Base-by-base conservation (phyloP, 2,329 filamentous ascomycete species). In the Sordariomycetes sp. region DNA sequence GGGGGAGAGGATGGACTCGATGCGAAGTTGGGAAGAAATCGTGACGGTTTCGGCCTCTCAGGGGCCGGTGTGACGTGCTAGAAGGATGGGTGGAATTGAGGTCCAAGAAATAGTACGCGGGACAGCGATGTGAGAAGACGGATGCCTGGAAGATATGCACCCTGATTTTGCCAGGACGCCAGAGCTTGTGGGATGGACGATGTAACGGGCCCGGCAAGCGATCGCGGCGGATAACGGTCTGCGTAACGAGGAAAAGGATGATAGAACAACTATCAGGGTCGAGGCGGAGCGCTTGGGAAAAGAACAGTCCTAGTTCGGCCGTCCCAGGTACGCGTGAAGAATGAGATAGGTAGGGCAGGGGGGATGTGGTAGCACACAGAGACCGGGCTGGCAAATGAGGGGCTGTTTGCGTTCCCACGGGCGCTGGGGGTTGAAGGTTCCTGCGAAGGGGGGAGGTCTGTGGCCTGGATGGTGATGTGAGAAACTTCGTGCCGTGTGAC, bases 1-100 rank as follows among this genome's bases (percentile, higher is more conserved):
- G 60, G 75, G 73, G 60, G 76, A 78, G 67, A 79, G 70, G 66
- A 80, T 79, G 54, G 76, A 78, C 66, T 78, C 71, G 61, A 79
- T 79, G 64, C 76, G 73, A 62, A 78, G 69, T 71, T 75, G 75
- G 61, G 74, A 76, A 64, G 75, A 72, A 75, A 79, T 79, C 63
- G 71, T 78, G 74, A 65, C 75, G 74, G 70, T 63, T 71, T 65
- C 70, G 71, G 72, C 71, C 57, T 55, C 22, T 59, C 51, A 34
- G 10, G n/a, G 53, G 53, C 50, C 35, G 22, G 28, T 20, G 28
- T 37, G 24, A 46, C 25, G 51, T 10, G 25, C 16, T 35, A 34
- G 25, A 35, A 14, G 24, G 14, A 4, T 10, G 51, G 14, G 32
- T 16, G 6, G 25, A 16, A 34, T n/a, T 32, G 24, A 14, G 8